phyloP scores from a whole-genome alignment of 805 yeast species.

The Wickerhamomyces canadensis region DNA sequence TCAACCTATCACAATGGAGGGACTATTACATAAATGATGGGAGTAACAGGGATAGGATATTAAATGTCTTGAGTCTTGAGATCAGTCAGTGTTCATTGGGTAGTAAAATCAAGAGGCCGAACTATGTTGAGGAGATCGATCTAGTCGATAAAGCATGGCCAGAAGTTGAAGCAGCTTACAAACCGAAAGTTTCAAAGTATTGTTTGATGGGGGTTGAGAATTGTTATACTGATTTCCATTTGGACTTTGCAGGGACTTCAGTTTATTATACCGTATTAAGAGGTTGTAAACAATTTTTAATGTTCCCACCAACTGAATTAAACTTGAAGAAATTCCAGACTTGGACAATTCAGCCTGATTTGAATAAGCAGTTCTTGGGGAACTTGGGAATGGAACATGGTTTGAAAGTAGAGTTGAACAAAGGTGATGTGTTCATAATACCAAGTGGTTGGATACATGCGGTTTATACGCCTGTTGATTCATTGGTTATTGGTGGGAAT shows the following conservation, averaged over 20 bases:
- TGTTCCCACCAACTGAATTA: slow-evolving; percentile 68
- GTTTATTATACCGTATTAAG: slow-evolving; percentile 78
- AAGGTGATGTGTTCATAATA: slow-evolving; percentile 74
- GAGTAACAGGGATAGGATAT: slow-evolving; percentile 50
- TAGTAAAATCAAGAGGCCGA: slow-evolving; percentile 51
- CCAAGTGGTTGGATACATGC: slow-evolving; percentile 96
- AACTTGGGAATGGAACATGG: slow-evolving; percentile 43
- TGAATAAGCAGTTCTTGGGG: slow-evolving; percentile 60
- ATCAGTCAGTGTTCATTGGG: slow-evolving; percentile 53
- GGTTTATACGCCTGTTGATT: slow-evolving; percentile 76
- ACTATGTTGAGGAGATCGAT: slow-evolving; percentile 58
- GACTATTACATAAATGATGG: slow-evolving; percentile 51
- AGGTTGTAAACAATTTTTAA: slow-evolving; percentile 71
- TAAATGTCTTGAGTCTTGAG: slow-evolving; percentile 81
- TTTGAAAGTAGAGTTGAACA: slow-evolving; percentile 42
- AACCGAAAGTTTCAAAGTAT: slow-evolving; percentile 68
- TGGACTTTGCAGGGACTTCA: slow-evolving; percentile 90
- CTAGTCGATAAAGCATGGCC: slow-evolving; percentile 68
- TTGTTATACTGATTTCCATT: slow-evolving; percentile 84
- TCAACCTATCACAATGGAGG: slow-evolving; percentile 72
- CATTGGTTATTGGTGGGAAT: slow-evolving; percentile 85
- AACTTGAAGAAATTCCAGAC: slow-evolving; percentile 57
- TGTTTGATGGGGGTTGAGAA: slow-evolving; percentile 80
- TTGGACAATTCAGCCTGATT: slow-evolving; percentile 70
- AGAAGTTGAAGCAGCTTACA: slow-evolving; percentile 9